Evolutionary conservation across 345 rosid genomes (phyloP), one percentile per base, ranked within the genome.

Genomic region (Raphanus raphanistrum): DNA sequence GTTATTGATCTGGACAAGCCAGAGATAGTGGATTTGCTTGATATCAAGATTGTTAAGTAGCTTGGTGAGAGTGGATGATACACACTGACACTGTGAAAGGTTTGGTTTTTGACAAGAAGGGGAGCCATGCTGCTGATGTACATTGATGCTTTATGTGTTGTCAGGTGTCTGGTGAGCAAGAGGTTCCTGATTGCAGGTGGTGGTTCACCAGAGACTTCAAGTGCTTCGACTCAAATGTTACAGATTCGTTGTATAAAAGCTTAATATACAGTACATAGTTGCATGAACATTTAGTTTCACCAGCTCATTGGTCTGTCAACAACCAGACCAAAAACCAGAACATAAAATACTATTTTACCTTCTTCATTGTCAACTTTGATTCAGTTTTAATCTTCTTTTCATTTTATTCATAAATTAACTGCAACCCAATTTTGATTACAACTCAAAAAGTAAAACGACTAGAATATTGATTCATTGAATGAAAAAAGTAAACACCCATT

Each of bases 391-490:
- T 26, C 33, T 26, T 57, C 31, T 17, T 55, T 54, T 50, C 31
- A 73, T 67, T 66, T 72, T 79, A 72, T 79, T 79, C 28, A 73
- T 59, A 16, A 41, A 78, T 72, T 27, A 60, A 27, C 68, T 73
- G 82, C 82, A 73, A 79, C 48, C 70, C 70, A 35, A 8, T 73
- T 79, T 68, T 79, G 70, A 61, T 79, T 61, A 73, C 82, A 79
- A 68, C 74, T 61, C 70, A 74, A 61, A 73, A 73, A 63, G 63
- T 48, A 48, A 72, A 79, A 73, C 59, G 9, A 73, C 64, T 78
- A 78, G 57, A 48, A 71, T 77, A 64, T 28, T 28, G 31, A 28
- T 71, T 48, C 28, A 64, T 55, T 65, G 71, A 66, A 78, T 68
- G 57, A 66, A 38, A 48, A 48, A 15, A 12, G 52, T 45, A 45